Percentiles rank a stretch among this genome's conserved stretches.
Conservation (phyloP, 2,329 filamentous ascomycete genomes). For the Fusarium sp. region DNA sequence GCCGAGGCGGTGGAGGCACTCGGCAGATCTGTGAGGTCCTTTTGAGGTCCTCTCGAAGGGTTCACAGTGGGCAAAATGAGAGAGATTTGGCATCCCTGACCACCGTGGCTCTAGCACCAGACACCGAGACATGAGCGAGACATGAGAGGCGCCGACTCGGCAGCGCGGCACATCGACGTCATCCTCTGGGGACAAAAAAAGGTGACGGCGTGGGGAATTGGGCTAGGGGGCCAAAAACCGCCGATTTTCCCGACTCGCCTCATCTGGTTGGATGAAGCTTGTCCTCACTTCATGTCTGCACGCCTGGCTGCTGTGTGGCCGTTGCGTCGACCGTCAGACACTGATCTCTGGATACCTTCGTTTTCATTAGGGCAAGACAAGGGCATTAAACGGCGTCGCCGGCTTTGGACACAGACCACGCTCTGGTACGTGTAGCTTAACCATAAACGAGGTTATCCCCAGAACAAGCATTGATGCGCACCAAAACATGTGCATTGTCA, state of each 20-base stretch:
- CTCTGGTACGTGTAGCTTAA: conserved; percentile 25
- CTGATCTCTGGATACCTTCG: too few species aligned
- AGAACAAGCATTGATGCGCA: conserved; percentile 34
- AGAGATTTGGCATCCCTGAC: background rate
- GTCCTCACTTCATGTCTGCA: conserved; percentile 17
- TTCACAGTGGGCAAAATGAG: conserved; percentile 6
- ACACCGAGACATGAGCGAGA: conserved; percentile 32
- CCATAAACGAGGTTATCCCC: conserved; percentile 22
- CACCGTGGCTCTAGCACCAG: conserved; percentile 34
- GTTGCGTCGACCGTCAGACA: background rate
- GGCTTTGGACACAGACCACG: conserved; percentile 37
- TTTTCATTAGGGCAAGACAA: too few species aligned
- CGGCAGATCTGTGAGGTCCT: background rate
- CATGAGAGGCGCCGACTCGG: conserved; percentile 38
- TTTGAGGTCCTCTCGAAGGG: conserved; percentile 19
- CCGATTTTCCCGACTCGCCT: conserved; percentile 47
- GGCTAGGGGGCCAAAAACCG: conserved; percentile 38
- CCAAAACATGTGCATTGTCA: conserved; percentile 1
- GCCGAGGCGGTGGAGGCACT: conserved; percentile 29
- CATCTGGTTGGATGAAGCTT: conserved; percentile 31
- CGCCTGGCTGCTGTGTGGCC: background rate
- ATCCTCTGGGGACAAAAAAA: conserved; percentile 34
- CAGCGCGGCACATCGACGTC: conserved; percentile 49
- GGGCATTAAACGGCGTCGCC: conserved; percentile 18
- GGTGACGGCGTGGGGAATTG: conserved; percentile 41